A percentile compares a stretch with the other conserved stretches of the same genome.
phyloP scores from a whole-genome alignment of 2,329 filamentous ascomycete genomes.

The Diplodia mutila region DNA sequence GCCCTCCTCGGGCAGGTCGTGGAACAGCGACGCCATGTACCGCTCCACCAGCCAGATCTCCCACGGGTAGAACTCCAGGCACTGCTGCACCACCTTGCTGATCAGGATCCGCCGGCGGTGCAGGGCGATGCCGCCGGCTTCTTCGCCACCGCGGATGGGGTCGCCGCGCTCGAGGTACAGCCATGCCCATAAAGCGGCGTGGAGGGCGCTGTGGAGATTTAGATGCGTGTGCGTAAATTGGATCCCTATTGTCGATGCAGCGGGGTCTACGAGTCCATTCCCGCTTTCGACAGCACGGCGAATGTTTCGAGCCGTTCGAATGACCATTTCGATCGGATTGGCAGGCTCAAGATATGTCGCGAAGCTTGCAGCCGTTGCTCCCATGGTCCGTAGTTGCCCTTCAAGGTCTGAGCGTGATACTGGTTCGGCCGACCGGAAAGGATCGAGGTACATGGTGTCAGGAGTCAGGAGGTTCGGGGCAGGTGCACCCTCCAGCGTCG shows the following conservation, averaged over 20 bases:
- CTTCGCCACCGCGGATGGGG: slow-evolving; percentile 29
- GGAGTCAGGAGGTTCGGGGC: slow-evolving; percentile 40
- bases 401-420: slow-evolving; percentile 64
- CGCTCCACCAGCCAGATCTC: slow-evolving; percentile 73
- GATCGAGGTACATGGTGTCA: slow-evolving; percentile 78
- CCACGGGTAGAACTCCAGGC: slow-evolving; percentile 68
- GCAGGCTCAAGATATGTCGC: slow-evolving; percentile 66
- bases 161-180: slow-evolving; percentile 44
- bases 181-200: slow-evolving; percentile 73
- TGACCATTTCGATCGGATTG: slow-evolving; percentile 67
- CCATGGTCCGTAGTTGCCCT: slow-evolving; percentile 60
- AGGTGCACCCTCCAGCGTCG: slow-evolving; percentile 54
- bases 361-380: slow-evolving; percentile 45
- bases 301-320: slow-evolving; percentile 81
- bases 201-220: slow-evolving; percentile 66
- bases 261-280: neutral
- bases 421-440: slow-evolving; percentile 72
- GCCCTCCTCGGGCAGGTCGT: slow-evolving; percentile 56
- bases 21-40: slow-evolving; percentile 67
- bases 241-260: slow-evolving; percentile 5
- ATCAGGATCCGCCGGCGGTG: slow-evolving; percentile 59
- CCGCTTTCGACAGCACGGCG: slow-evolving; percentile 65
- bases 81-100: slow-evolving; percentile 65
- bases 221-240: slow-evolving; percentile 25
- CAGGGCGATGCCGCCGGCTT: slow-evolving; percentile 31